Evolutionary conservation across 371 early-diverging fungal species (phyloP).

Genomic region (Apophysomyces ossiformis): DNA sequence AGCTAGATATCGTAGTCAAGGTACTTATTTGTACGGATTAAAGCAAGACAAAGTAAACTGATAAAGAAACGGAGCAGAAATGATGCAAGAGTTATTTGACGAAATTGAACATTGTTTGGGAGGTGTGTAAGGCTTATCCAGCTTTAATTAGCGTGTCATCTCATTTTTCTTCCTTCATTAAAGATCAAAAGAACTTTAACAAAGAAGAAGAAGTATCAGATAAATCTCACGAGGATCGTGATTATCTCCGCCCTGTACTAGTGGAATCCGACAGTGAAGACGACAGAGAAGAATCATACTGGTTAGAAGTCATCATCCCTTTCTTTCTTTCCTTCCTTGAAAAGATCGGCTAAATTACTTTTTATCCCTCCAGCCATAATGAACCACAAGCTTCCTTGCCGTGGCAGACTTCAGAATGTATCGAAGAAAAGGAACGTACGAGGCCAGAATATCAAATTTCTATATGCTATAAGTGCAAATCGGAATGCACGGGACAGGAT

Average conservation of each 20-base stretch:
- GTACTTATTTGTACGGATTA: neutral
- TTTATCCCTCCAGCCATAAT: neutral
- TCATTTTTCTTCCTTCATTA: neutral
- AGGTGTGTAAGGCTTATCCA: constrained; percentile 5
- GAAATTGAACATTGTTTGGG: constrained; percentile 28
- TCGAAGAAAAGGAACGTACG: neutral
- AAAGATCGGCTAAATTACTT: neutral
- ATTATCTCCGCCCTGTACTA: constrained; percentile 2
- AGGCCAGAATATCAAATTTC: neutral
- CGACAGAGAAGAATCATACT: constrained; percentile 6
- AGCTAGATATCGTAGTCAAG: constrained; percentile 14
- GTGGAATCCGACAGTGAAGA: constrained; percentile 18
- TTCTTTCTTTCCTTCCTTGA: neutral
- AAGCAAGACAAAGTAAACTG: neutral
- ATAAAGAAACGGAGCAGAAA: constrained; percentile 9
- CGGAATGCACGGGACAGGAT: neutral
- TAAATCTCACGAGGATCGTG: neutral
- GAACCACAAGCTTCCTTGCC: neutral
- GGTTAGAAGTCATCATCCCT: neutral
- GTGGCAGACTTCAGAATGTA: too few relatives aligned
- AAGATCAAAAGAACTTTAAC: neutral
- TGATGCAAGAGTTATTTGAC: constrained; percentile 27
- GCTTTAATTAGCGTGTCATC: neutral
- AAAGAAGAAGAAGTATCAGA: neutral
- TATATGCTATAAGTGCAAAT: neutral